Conservation (phyloP, 2,329 filamentous ascomycete genomes). For the Penicillium italicum region DNA sequence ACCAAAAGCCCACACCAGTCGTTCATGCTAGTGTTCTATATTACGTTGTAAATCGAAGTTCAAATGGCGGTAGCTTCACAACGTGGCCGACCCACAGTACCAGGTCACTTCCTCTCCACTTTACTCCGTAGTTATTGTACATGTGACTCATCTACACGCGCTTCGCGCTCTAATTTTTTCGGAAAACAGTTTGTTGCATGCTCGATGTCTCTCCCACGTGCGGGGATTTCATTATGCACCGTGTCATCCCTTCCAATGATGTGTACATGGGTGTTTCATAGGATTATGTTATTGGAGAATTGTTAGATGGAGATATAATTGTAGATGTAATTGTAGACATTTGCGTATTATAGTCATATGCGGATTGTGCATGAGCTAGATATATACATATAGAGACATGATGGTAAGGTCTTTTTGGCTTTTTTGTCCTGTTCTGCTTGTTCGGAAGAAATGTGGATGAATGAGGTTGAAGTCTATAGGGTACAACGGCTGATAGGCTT, state of each 20-base stretch:
- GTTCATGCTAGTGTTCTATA: not conserved
- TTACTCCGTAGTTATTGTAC: not conserved
- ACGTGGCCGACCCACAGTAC: conserved; percentile 5
- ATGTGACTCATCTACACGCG: conserved; percentile 2
- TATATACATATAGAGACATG: not conserved
- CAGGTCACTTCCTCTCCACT: not conserved
- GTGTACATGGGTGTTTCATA: not conserved
- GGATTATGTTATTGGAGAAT: not conserved
- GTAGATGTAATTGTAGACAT: not conserved
- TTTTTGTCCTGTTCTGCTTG: not conserved
- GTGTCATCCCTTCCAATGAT: not conserved
- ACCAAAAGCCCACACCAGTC: not conserved
- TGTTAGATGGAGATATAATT: not conserved
- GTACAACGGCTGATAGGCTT: not conserved
- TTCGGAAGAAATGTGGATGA: not conserved
- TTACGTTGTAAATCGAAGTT: not conserved
- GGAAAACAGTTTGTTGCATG: not conserved
- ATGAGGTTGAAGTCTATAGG: conserved; percentile 1
- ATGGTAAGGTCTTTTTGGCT: not conserved
- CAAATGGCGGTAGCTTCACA: conserved; percentile 6
- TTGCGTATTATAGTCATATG: not conserved
- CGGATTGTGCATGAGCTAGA: not conserved
- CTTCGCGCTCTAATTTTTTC: not conserved
- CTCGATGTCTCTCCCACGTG: not conserved
- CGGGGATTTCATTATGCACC: conserved; percentile 1